Evolutionary conservation across 371 early-diverging fungal genomes (phyloP).

Genomic region (Zancudomyces culisetae): DNA sequence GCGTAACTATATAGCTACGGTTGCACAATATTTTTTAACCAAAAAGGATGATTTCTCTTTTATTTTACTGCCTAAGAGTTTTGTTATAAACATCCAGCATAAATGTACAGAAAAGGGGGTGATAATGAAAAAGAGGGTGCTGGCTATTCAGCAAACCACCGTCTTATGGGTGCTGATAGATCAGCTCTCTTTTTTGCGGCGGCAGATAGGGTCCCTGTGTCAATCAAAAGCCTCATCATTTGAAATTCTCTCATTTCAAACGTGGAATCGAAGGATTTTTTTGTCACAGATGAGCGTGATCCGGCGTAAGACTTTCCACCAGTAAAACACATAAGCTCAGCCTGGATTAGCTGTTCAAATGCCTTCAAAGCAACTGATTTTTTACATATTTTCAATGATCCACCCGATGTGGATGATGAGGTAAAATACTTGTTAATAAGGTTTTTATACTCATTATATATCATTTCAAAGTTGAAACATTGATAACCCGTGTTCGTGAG

Average conservation of each 20-base stretch:
- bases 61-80: no score
- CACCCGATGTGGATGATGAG: slow-evolving; percentile 29
- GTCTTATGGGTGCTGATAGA: slow-evolving; percentile 14
- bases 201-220: slow-evolving; percentile 44
- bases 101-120: no score
- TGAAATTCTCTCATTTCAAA: slow-evolving; percentile 50
- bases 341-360: slow-evolving; percentile 34
- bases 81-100: no score
- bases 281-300: neutral
- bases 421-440: slow-evolving; percentile 30
- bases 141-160: slow-evolving; percentile 17
- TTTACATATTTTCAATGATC: slow-evolving; percentile 50
- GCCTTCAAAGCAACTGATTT: slow-evolving; percentile 67
- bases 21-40: no score
- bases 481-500: slow-evolving; percentile 36
- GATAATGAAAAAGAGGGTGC: no score
- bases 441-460: slow-evolving; percentile 72
- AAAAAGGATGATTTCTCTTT: no score
- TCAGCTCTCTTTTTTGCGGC: slow-evolving; percentile 11
- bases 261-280: no score
- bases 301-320: slow-evolving; percentile 24
- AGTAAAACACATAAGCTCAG: slow-evolving; percentile 46
- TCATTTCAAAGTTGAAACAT: slow-evolving; percentile 85
- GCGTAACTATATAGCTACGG: no score
- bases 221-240: slow-evolving; percentile 58